Evolutionary conservation across 2,329 filamentous ascomycete genomes (phyloP).

Genomic region (Penicillium polonicum): DNA sequence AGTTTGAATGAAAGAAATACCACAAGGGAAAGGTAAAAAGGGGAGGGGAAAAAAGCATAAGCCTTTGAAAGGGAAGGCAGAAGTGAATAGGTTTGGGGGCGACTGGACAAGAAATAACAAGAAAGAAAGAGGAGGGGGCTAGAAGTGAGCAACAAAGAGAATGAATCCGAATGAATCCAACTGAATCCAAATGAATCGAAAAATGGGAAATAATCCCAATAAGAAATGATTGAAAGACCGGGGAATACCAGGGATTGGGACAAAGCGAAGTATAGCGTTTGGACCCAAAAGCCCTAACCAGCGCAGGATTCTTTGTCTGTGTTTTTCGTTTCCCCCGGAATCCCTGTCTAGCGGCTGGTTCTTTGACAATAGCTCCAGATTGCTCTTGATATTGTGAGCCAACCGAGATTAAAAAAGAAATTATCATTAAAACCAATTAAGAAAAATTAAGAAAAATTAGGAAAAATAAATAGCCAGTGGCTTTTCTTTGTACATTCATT

Average conservation of each 20-base stretch:
- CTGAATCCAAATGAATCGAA: not conserved
- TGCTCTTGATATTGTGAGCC: conserved; percentile 21
- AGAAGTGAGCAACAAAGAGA: conserved; percentile 9
- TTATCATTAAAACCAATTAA: not conserved
- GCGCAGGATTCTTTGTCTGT: conserved; percentile 10
- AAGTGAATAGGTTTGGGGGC: not conserved
- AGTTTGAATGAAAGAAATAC: conserved; percentile 5
- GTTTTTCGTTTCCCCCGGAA: not conserved
- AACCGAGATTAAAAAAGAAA: conserved; percentile 14
- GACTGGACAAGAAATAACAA: conserved; percentile 17
- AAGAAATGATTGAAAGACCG: conserved; percentile 6
- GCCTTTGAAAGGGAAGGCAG: conserved; percentile 20
- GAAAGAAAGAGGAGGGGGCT: not conserved
- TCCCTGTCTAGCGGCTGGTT: conserved; percentile 16
- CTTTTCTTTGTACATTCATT: not conserved
- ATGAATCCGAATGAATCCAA: not conserved
- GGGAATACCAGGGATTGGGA: conserved; percentile 1
- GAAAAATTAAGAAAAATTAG: not conserved
- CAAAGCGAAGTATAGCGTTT: conserved; percentile 14
- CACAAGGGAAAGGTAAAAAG: conserved; percentile 9
- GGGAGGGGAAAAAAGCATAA: conserved; percentile 1
- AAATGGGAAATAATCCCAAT: conserved; percentile 13
- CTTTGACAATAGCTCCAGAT: conserved; percentile 20
- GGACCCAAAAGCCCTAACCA: conserved; percentile 11
- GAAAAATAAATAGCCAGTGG: not conserved